A percentile compares a stretch with the other conserved stretches of the same genome.
phyloP scores from a whole-genome alignment of 441 rosid genomes.

The Capsella rubella region DNA sequence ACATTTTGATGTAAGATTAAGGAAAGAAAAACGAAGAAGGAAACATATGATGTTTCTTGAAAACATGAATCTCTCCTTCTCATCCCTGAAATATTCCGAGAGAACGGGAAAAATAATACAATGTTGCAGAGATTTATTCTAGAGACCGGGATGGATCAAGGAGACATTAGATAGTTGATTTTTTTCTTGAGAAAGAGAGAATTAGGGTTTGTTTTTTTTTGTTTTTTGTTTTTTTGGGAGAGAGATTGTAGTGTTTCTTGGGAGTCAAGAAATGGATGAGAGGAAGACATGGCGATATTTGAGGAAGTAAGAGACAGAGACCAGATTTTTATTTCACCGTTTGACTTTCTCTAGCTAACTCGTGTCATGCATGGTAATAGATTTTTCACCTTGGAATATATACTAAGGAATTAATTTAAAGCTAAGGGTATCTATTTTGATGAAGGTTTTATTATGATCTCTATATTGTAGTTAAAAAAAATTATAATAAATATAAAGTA shows the following conservation, averaged over 20 bases:
- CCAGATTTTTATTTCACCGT: constrained; percentile 28
- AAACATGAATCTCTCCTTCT: constrained; percentile 43
- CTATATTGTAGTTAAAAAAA: neutral
- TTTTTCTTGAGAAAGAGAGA: constrained; percentile 16
- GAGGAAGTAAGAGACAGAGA: constrained; percentile 37
- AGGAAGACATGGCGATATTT: constrained; percentile 59
- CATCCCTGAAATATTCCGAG: constrained; percentile 26
- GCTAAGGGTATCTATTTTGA: neutral
- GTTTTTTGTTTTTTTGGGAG: constrained; percentile 3
- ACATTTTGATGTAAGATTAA: constrained; percentile 23
- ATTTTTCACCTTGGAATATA: constrained; percentile 14
- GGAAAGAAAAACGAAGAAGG: constrained; percentile 23
- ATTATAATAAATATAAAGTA: no score
- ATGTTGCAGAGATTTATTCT: constrained; percentile 15
- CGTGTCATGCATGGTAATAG: constrained; percentile 8
- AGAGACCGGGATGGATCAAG: constrained; percentile 32
- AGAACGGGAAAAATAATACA: neutral
- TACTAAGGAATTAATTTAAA: neutral
- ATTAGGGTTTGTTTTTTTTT: constrained; percentile 38
- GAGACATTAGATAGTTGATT: constrained; percentile 21
- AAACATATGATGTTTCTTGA: constrained; percentile 34
- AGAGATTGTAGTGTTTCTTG: constrained; percentile 43
- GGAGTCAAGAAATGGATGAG: constrained; percentile 69
- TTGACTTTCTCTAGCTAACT: constrained; percentile 25
- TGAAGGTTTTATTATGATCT: neutral